phyloP scores from a whole-genome alignment of 2,329 filamentous ascomycete species.

The Venturia nashicola region DNA sequence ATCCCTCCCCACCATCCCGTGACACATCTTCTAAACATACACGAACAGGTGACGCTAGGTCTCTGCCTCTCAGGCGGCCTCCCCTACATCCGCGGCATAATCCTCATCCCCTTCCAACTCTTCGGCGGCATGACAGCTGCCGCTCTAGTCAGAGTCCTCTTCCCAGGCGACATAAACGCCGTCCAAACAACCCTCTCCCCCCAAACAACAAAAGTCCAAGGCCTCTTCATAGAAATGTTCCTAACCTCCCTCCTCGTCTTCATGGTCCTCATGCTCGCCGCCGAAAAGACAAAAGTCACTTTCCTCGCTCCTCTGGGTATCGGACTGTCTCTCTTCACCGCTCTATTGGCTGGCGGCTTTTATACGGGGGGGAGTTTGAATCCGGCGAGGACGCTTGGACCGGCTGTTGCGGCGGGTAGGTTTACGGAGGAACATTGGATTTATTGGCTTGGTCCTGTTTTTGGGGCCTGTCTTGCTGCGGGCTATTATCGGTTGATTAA shows the following conservation, averaged over 20 bases:
- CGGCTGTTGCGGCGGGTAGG: conserved; percentile 9
- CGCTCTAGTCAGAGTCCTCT: conserved; percentile 29
- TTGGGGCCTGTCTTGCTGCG: conserved; percentile 5
- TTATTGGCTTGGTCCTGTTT: conserved; percentile 9
- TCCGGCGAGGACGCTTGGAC: conserved; percentile 8
- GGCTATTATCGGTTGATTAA: conserved; percentile 10
- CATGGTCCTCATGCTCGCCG: conserved; percentile 24
- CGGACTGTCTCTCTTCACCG: conserved; percentile 11
- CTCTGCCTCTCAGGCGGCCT: conserved; percentile 25
- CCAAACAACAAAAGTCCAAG: conserved; percentile 30
- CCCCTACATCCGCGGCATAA: conserved; percentile 17
- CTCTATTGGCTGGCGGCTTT: conserved; percentile 6
- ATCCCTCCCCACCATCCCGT: conserved; percentile 12
- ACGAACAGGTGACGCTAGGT: conserved; percentile 21
- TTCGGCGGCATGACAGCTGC: conserved; percentile 25
- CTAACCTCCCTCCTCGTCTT: conserved; percentile 31
- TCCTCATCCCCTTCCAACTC: conserved; percentile 23
- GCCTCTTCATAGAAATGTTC: conserved; percentile 38
- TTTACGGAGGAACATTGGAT: conserved; percentile 9
- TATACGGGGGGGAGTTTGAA: conserved; percentile 5
- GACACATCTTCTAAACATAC: conserved; percentile 17
- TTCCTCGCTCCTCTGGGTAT: conserved; percentile 27
- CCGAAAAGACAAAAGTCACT: conserved; percentile 30
- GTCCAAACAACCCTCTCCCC: conserved; percentile 30
- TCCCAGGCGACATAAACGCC: conserved; percentile 31